Percentiles rank a stretch among this genome's conserved stretches.
These are phyloP conservation scores for Aspergillus tubingensis DNA, from an alignment of 2,329 filamentous ascomycete genomes.

Conservation along the genomic window DNA sequence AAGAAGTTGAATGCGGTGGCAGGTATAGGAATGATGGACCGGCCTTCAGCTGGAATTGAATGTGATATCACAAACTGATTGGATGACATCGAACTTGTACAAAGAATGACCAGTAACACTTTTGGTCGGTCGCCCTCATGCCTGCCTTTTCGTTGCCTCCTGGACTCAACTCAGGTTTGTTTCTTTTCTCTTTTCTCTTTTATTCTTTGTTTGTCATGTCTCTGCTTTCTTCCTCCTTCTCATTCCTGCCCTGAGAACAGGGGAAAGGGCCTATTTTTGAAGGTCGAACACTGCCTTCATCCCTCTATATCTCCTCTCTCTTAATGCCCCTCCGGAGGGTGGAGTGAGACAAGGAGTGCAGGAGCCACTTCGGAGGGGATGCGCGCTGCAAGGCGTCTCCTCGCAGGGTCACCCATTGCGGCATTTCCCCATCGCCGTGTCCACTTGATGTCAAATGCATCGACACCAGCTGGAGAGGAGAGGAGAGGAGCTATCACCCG, in stretches of 20 bases:
- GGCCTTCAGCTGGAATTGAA: not conserved
- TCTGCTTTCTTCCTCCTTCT: conserved; percentile 4
- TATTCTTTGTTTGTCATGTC: no score
- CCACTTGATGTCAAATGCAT: conserved; percentile 7
- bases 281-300: not conserved
- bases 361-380: conserved; percentile 12
- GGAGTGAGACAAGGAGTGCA: conserved; percentile 14
- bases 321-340: not conserved
- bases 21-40: not conserved
- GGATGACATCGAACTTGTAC: conserved; percentile 4
- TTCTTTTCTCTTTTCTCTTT: no score
- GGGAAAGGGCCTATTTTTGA: conserved; percentile 16
- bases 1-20: conserved; percentile 12
- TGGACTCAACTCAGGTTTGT: not conserved
- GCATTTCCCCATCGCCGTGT: not conserved
- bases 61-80: conserved; percentile 1
- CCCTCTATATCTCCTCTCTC: not conserved
- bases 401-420: conserved; percentile 1
- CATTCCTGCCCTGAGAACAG: conserved; percentile 12
- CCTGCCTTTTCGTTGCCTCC: conserved; percentile 4
- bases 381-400: conserved; percentile 12
- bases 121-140: not conserved
- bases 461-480: not conserved
- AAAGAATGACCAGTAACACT: conserved; percentile 2
- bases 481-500: conserved; percentile 1